Evolutionary conservation across 805 yeast species (phyloP).

Genomic region (Brettanomyces bruxellensis): DNA sequence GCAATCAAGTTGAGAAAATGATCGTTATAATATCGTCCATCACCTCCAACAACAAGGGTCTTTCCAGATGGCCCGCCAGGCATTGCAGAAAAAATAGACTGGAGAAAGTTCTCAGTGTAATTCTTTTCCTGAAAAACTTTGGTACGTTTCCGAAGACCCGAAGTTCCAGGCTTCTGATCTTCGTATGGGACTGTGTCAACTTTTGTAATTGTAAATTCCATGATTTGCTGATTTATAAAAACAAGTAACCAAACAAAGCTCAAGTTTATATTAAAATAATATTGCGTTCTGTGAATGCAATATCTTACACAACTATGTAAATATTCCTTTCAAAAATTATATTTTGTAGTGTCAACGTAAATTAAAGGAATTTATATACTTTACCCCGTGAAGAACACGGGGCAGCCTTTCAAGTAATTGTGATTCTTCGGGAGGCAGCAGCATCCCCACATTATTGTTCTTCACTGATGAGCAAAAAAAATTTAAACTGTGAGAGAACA

Average conservation of each 20-base stretch:
- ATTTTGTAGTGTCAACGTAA: too few species aligned
- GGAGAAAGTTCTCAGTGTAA: slow-evolving; percentile 92
- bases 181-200: slow-evolving; percentile 65
- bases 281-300: too few species aligned
- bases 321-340: too few species aligned
- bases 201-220: slow-evolving; percentile 11
- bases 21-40: slow-evolving; percentile 87
- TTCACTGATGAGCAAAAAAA: too few species aligned
- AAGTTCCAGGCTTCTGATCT: slow-evolving; percentile 97
- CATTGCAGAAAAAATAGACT: slow-evolving; percentile 73
- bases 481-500: too few species aligned
- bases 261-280: too few species aligned
- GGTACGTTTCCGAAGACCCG: slow-evolving; percentile 91
- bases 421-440: too few species aligned
- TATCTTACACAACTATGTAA: too few species aligned
- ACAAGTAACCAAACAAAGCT: slow-evolving; percentile 22
- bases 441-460: too few species aligned
- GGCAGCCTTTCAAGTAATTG: too few species aligned
- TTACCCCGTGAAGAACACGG: too few species aligned
- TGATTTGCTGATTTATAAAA: neutral
- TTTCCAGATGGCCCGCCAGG: slow-evolving; percentile 80
- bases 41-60: slow-evolving; percentile 89
- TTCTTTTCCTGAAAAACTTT: slow-evolving; percentile 65
- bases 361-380: too few species aligned
- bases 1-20: slow-evolving; percentile 75